Evolutionary conservation across 257 asterid genomes (phyloP).

Genomic region (Solanum arcanum): DNA sequence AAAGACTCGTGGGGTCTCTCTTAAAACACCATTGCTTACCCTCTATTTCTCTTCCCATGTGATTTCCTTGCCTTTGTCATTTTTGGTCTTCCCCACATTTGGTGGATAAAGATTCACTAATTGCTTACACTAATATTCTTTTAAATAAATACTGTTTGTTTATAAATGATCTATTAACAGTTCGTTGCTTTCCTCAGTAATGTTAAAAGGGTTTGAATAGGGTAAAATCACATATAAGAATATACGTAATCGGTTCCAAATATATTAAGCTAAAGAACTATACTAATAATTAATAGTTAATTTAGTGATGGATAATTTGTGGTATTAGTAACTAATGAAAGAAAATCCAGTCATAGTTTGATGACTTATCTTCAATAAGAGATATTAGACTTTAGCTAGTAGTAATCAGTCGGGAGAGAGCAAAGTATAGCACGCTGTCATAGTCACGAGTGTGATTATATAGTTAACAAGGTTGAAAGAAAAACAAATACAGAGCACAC

Average conservation of each 20-base stretch:
- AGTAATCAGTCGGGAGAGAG: background rate
- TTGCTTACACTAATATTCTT: no score
- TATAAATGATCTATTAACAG: no score
- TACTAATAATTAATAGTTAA: background rate
- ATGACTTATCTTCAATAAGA: background rate
- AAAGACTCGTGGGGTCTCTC: conserved; percentile 47
- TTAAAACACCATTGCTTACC: conserved; percentile 36
- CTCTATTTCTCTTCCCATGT: conserved; percentile 30
- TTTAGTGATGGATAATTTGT: background rate
- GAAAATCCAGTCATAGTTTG: background rate
- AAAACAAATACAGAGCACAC: background rate
- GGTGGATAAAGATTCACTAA: conserved; percentile 11
- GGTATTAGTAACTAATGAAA: background rate
- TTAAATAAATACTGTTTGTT: no score
- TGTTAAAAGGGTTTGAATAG: background rate
- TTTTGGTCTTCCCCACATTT: conserved; percentile 25
- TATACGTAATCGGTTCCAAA: background rate
- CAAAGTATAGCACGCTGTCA: background rate
- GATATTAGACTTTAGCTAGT: background rate
- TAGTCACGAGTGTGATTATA: background rate
- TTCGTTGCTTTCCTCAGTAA: background rate
- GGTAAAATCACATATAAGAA: background rate
- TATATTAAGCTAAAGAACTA: background rate
- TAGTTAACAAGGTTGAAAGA: background rate
- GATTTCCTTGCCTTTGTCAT: conserved; percentile 15